Evolutionary conservation across 78 protist genomes (phyloP).

Genomic region (Dictyostelium intermedium): DNA sequence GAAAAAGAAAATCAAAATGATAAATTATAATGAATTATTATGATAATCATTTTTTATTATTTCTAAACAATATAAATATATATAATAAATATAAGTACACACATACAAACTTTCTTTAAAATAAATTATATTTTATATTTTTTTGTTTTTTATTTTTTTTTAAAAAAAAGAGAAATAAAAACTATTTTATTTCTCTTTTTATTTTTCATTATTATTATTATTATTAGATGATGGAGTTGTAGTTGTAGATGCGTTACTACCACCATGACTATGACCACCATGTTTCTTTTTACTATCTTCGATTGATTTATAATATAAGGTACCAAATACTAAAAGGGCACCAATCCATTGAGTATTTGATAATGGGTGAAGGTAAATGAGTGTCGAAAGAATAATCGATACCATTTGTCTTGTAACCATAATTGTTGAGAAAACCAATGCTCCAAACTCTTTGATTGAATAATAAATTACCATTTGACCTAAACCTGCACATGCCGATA

Average conservation of each 20-base stretch:
- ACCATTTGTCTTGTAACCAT: constrained; percentile 77
- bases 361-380: constrained; percentile 64
- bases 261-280: constrained; percentile 25
- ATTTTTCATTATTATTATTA: background rate
- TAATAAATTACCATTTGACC: constrained; percentile 74
- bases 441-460: constrained; percentile 80
- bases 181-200: background rate
- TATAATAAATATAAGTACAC: background rate
- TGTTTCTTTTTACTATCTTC: constrained; percentile 55
- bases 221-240: background rate
- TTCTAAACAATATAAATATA: background rate
- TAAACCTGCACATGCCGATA: constrained; percentile 45
- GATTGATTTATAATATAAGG: constrained; percentile 70
- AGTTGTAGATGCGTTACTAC: background rate
- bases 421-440: constrained; percentile 76
- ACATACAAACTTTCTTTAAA: background rate
- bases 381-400: constrained; percentile 61
- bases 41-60: background rate
- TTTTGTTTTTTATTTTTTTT: background rate
- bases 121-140: background rate
- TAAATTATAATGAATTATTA: background rate
- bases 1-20: background rate
- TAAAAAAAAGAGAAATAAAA: background rate
- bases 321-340: constrained; percentile 68
- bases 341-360: constrained; percentile 74